A percentile compares a stretch with the other conserved stretches of the same genome.
Conservation (phyloP, 192 early-diverging fungal species). For the Radiomyces spectabilis region DNA sequence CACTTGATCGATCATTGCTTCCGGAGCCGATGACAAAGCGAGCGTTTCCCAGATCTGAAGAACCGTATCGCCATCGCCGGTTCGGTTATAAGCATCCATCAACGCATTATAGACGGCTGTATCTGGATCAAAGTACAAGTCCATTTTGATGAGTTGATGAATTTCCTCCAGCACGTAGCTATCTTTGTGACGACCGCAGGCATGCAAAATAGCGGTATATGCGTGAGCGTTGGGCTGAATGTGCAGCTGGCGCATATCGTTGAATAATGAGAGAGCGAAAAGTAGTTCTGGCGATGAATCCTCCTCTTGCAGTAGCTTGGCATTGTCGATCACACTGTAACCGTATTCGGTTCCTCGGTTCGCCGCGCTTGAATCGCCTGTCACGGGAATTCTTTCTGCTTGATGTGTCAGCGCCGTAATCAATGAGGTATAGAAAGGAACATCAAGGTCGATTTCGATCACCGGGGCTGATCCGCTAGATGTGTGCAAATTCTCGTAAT, state of each 20-base stretch:
- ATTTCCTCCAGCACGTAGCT: slow-evolving; percentile 10
- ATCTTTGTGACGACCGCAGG: slow-evolving; percentile 13
- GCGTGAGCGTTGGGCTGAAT: slow-evolving; percentile 18
- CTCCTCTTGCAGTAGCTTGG: too few relatives aligned
- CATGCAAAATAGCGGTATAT: slow-evolving; percentile 24
- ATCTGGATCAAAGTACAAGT: slow-evolving; percentile 30
- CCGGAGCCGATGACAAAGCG: neutral
- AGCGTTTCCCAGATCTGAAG: slow-evolving; percentile 32
- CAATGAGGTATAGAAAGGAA: slow-evolving; percentile 2
- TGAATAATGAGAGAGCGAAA: slow-evolving; percentile 15
- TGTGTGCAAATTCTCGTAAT: neutral
- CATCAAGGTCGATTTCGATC: slow-evolving; percentile 4
- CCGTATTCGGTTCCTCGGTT: too few relatives aligned
- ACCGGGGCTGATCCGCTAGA: neutral
- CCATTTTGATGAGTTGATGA: slow-evolving; percentile 33
- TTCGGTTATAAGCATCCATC: slow-evolving; percentile 37
- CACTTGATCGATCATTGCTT: slow-evolving; percentile 12
- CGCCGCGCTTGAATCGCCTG: too few relatives aligned
- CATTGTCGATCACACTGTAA: too few relatives aligned
- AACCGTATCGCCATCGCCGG: slow-evolving; percentile 20
- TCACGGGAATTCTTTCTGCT: too few relatives aligned
- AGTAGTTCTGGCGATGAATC: slow-evolving; percentile 1
- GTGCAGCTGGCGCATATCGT: slow-evolving; percentile 24
- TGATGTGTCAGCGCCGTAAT: neutral
- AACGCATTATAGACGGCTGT: slow-evolving; percentile 32